phyloP scores from a whole-genome alignment of 306 rosid genomes.

The Corylus avellana region DNA sequence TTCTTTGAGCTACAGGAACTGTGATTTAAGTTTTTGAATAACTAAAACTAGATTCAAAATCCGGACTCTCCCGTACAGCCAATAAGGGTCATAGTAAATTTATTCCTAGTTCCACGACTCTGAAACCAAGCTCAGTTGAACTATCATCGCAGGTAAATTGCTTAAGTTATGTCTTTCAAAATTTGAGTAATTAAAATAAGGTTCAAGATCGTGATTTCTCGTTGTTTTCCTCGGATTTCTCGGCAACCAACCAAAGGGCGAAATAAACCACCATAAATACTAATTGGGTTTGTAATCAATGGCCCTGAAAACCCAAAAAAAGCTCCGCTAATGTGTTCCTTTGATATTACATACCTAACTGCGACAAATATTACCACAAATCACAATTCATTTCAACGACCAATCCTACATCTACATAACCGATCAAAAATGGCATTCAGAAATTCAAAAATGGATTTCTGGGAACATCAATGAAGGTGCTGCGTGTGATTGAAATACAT shows the following conservation, averaged over 20 bases:
- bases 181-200: not conserved
- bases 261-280: not conserved
- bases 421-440: not conserved
- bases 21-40: not conserved
- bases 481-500: not conserved
- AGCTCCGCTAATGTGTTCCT: not conserved
- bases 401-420: not conserved
- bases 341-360: not conserved
- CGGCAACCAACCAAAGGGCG: not conserved
- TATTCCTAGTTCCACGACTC: not conserved
- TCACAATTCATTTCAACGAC: not conserved
- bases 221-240: constrained; percentile 6
- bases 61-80: not conserved
- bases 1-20: not conserved
- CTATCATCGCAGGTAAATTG: not conserved
- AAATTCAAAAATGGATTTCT: not conserved
- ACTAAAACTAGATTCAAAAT: not conserved
- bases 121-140: not conserved
- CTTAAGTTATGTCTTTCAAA: not conserved
- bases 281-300: not conserved
- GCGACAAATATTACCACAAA: not conserved
- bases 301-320: not conserved
- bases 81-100: not conserved
- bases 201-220: not conserved
- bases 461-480: not conserved